A percentile compares a stretch with the other conserved stretches of the same genome.
These are phyloP conservation scores for Hypoxylon perforatum DNA, from an alignment of 495 filamentous ascomycete genomes.

Conservation along the genomic window DNA sequence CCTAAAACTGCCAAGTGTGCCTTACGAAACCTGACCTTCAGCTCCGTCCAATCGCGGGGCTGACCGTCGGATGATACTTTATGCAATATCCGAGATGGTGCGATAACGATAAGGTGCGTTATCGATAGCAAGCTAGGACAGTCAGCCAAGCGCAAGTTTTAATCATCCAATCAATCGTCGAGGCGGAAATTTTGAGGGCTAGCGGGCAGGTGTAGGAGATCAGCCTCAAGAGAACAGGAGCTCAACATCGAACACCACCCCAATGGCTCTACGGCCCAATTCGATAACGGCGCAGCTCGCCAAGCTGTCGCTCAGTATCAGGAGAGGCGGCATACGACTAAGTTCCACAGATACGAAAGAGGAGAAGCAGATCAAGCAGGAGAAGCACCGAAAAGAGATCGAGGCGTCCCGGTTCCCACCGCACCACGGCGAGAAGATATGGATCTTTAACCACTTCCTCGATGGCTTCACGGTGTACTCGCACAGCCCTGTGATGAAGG, in stretches of 20 bases:
- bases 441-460: slow-evolving; percentile 80
- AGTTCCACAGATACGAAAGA: slow-evolving; percentile 5
- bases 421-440: slow-evolving; percentile 77
- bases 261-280: slow-evolving; percentile 42
- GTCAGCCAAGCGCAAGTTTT: neutral
- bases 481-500: slow-evolving; percentile 73
- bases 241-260: slow-evolving; percentile 8
- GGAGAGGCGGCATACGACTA: slow-evolving; percentile 38
- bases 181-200: slow-evolving; percentile 32
- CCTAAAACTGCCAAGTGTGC: slow-evolving; percentile 14
- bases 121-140: neutral
- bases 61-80: slow-evolving; percentile 8
- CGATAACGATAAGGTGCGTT: slow-evolving; percentile 15
- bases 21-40: slow-evolving; percentile 16
- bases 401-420: slow-evolving; percentile 31
- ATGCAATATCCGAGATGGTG: neutral
- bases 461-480: slow-evolving; percentile 89
- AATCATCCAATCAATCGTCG: slow-evolving; percentile 1
- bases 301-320: slow-evolving; percentile 38
- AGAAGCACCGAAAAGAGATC: slow-evolving; percentile 10
- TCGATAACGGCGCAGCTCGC: slow-evolving; percentile 38
- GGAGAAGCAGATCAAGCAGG: neutral
- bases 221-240: slow-evolving; percentile 19
- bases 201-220: slow-evolving; percentile 5
- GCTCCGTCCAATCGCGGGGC: slow-evolving; percentile 23